Percentiles rank a stretch among this genome's conserved stretches.
phyloP scores from a whole-genome alignment of 192 early-diverging fungal genomes.

The Gigaspora rosea region DNA sequence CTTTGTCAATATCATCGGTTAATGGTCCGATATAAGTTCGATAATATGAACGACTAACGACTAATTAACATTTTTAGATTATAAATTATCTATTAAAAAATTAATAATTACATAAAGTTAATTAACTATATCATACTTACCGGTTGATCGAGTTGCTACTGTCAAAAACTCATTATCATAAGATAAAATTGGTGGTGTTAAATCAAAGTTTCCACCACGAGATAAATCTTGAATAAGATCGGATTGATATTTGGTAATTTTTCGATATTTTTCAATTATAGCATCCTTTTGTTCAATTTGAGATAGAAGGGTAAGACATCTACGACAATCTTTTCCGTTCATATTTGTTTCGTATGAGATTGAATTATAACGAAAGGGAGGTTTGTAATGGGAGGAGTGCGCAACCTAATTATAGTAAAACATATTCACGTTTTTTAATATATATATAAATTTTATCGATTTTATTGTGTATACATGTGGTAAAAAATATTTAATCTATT shows the following conservation, averaged over 20 bases:
- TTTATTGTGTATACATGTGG: too few relatives aligned
- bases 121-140: too few relatives aligned
- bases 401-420: too few relatives aligned
- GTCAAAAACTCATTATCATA: not conserved
- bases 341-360: too few relatives aligned
- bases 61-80: not conserved
- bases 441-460: too few relatives aligned
- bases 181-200: too few relatives aligned
- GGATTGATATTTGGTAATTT: not conserved
- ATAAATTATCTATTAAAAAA: not conserved
- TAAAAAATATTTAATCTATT: too few relatives aligned
- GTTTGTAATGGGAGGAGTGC: too few relatives aligned
- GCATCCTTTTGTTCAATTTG: constrained; percentile 14
- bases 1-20: not conserved
- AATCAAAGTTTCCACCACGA: not conserved
- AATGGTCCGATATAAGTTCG: constrained; percentile 7
- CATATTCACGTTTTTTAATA: too few relatives aligned
- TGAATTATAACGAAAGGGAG: too few relatives aligned
- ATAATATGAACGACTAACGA: not conserved
- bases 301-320: not conserved
- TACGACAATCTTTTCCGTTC: not conserved
- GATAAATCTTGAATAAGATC: constrained; percentile 20
- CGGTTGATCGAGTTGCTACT: too few relatives aligned
- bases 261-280: constrained; percentile 6
- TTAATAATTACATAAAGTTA: not conserved